Base-by-base conservation (phyloP, 2,329 filamentous ascomycete genomes). In the Venturia nashicola region DNA sequence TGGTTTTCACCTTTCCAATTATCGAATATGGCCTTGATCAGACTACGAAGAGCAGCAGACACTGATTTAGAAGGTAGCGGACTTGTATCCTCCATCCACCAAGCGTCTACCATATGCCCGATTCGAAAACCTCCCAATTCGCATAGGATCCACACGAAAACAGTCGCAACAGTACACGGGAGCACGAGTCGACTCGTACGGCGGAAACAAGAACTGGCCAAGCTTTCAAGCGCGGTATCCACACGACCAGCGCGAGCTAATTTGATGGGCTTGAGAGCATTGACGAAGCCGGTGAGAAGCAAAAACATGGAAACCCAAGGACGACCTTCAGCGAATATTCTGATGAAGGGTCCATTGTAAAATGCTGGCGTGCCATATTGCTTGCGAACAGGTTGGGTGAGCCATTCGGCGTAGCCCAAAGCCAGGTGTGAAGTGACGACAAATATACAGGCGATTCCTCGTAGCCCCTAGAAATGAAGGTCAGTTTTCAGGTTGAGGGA, bases 291-390 rank as follows among this genome's bases (percentile, higher is more conserved):
- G 0, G 81, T 83, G 62, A 83, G 72, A 67, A 83, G 81, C 61
- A 80, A 79, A 67, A 83, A 83, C 70, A 82, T 81, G 65, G 80
- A 80, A 42, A 83, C 81, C 54, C 80, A 80, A 39, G 82, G 77
- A 27, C 80, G 77, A 55, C 81, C 81, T 69, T 83, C 80, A 73
- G 76, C 80, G 39, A 79, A 79, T n/a, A 83, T 74, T n/a, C 81
- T 80, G n/a, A 83, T 70, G 66, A 82, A 76, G 5, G 80, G 80
- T 61, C 77, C 72, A 69, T 83, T 43, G 61, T 63, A 63, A 36
- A 36, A 23, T 5, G 61, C 40, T 36, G 64, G 64, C 0, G 39
- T 27, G 9, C 14, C 40, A n/a, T 59, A 9, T 32, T 61, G 8
- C 2, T 20, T 27, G 40, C 36, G 44, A 9, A 40, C 12, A 18